Evolutionary conservation across 176 grass and related monocot genomes (phyloP), one percentile per base, ranked within the genome.

Genomic region (Stipa capillata): DNA sequence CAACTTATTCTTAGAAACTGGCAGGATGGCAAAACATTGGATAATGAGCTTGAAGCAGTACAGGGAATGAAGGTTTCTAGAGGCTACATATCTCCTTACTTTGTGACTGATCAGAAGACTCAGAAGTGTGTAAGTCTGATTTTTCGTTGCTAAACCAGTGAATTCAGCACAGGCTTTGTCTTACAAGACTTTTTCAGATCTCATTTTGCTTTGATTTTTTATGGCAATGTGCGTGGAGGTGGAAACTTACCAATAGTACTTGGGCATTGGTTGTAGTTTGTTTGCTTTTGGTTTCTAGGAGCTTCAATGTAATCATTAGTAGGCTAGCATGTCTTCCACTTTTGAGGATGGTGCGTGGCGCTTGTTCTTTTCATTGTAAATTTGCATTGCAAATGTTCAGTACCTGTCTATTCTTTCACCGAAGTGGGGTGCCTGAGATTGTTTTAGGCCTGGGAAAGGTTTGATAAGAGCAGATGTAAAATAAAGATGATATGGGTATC

Each of bases 61-160:
- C 91, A 97, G 75, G 94, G 91, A 74, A 94, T 97, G 94, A 97
- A 97, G 80, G 74, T 97, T 34, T 85, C 89, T 21, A 94, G 94
- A 79, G 94, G 94, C 45, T 97, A 90, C 83, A 97, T 97, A 79
- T 97, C 94, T 79, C 94, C 91, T 83, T 92, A 97, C 81, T 97
- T 97, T 74, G 79, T 97, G 42, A 94, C 89, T 61, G 91, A 97
- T 87, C 80, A 78, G 42, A 97, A 92, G 73, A 94, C 91, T 57
- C 92, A 97, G 87, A 97, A 94, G 89, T 97, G 94, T 84, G 94
- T 97, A 87, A 89, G 94, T 86, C 36, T 72, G 0, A 25, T 27
- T 72, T 18, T 72, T 27, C 52, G 12, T 55, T 74, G 27, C 74
- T 65, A 55, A 58, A 55, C 18, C 47, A 37, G 73, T 71, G 12